Evolutionary conservation across 805 yeast genomes (phyloP).

Genomic region (Candida xyloterini): DNA sequence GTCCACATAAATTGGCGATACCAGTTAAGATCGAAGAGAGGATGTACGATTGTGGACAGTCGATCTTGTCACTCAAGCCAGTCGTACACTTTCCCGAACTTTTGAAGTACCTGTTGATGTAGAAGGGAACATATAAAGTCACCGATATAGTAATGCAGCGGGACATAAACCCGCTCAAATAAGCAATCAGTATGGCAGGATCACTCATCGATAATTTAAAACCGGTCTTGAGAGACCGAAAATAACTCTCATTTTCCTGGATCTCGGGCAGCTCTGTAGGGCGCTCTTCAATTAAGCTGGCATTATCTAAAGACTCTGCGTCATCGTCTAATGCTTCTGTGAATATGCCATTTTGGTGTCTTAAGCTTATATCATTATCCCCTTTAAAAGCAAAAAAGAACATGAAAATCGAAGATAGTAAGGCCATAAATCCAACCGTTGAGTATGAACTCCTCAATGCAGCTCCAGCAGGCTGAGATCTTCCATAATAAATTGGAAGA

Average conservation of each 20-base stretch:
- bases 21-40: constrained; percentile 70
- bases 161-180: constrained; percentile 59
- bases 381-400: constrained; percentile 33
- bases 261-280: constrained; percentile 21
- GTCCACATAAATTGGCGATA: constrained; percentile 54
- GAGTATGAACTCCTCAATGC: constrained; percentile 49
- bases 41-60: constrained; percentile 61
- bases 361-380: constrained; percentile 37
- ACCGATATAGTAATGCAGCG: constrained; percentile 59
- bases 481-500: constrained; percentile 50
- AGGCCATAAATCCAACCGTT: constrained; percentile 43
- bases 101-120: constrained; percentile 55
- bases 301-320: constrained; percentile 32
- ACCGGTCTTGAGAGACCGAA: constrained; percentile 45
- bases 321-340: constrained; percentile 30
- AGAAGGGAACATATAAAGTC: constrained; percentile 60
- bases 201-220: constrained; percentile 43
- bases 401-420: constrained; percentile 39
- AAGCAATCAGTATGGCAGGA: constrained; percentile 51
- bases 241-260: constrained; percentile 31
- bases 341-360: constrained; percentile 31
- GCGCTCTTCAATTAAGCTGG: constrained; percentile 31
- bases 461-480: constrained; percentile 36
- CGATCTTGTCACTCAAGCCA: constrained; percentile 33
- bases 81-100: constrained; percentile 47